Conservation (phyloP, 306 rosid genomes). For the Morella rubra region DNA sequence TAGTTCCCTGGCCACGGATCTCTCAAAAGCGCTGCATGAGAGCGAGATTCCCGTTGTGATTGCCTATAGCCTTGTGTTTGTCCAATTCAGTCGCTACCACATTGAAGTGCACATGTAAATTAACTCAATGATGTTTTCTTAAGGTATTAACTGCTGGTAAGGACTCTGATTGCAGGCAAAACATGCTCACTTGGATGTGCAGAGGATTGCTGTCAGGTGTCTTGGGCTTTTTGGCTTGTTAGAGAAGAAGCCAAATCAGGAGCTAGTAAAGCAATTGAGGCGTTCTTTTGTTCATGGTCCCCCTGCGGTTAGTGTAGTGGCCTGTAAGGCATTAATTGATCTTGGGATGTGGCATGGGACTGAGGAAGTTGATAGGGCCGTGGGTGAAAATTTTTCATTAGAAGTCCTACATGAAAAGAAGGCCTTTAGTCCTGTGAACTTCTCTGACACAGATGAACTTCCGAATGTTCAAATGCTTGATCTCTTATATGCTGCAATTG, state of each 20-base stretch:
- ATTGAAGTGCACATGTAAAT: background rate
- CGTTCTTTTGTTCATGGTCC: slow-evolving; percentile 67
- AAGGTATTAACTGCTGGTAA: slow-evolving; percentile 13
- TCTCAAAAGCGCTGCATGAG: no score
- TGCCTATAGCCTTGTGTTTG: background rate
- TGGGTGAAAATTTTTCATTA: slow-evolving; percentile 33
- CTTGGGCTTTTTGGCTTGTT: slow-evolving; percentile 91
- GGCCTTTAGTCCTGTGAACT: slow-evolving; percentile 49
- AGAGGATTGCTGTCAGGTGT: slow-evolving; percentile 82
- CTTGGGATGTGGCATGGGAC: slow-evolving; percentile 92
- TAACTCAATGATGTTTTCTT: background rate
- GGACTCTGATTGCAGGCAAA: slow-evolving; percentile 66
- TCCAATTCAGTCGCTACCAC: background rate
- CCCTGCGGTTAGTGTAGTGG: slow-evolving; percentile 58
- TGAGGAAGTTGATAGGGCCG: slow-evolving; percentile 68
- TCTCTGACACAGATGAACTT: slow-evolving; percentile 54
- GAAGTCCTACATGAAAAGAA: slow-evolving; percentile 42
- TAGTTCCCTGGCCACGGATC: no score
- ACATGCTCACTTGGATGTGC: slow-evolving; percentile 86
- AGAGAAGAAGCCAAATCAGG: slow-evolving; percentile 75
- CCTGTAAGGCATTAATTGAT: slow-evolving; percentile 79
- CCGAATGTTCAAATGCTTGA: slow-evolving; percentile 52
- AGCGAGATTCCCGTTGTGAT: no score
- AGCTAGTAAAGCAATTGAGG: slow-evolving; percentile 71
- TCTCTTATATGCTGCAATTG: slow-evolving; percentile 72